Evolutionary conservation across 78 protist species (phyloP).

Genomic region (Dictyostelium firmibasis): DNA sequence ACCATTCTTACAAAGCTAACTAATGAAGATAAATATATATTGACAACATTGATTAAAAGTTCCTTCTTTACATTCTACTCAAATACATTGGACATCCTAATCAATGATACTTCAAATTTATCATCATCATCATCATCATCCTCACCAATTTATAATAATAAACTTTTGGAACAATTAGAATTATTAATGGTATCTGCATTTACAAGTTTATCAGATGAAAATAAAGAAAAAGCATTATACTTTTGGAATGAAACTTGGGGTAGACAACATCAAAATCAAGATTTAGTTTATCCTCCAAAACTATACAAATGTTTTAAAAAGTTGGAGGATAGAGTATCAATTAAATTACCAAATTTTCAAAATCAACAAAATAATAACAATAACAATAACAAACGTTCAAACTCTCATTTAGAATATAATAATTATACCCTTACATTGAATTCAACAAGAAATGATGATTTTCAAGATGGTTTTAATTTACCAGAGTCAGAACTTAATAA

Average conservation of each 20-base stretch:
- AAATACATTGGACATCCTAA: not conserved
- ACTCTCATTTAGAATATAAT: not conserved
- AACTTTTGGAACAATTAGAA: not conserved
- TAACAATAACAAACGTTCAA: not conserved
- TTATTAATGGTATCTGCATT: not conserved
- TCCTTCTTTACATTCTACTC: not conserved
- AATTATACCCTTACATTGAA: not conserved
- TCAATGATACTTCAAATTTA: not conserved
- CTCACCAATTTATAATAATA: not conserved
- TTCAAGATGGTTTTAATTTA: not conserved
- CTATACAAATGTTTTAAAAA: not conserved
- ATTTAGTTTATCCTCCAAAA: not conserved
- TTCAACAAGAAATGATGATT: not conserved
- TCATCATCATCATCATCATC: not conserved
- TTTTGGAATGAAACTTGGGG: conserved; percentile 70
- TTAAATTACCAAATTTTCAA: conserved; percentile 8
- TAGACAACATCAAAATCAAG: not conserved
- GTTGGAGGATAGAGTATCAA: not conserved
- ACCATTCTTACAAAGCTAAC: not conserved
- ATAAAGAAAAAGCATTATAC: not conserved
- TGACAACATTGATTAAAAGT: not conserved
- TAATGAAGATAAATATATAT: not conserved
- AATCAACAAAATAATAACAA: not conserved
- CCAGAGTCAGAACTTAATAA: conserved; percentile 5
- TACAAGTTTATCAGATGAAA: not conserved